Base-by-base conservation (phyloP, 768 basidiomycete genomes). In the Auricularia sp. region DNA sequence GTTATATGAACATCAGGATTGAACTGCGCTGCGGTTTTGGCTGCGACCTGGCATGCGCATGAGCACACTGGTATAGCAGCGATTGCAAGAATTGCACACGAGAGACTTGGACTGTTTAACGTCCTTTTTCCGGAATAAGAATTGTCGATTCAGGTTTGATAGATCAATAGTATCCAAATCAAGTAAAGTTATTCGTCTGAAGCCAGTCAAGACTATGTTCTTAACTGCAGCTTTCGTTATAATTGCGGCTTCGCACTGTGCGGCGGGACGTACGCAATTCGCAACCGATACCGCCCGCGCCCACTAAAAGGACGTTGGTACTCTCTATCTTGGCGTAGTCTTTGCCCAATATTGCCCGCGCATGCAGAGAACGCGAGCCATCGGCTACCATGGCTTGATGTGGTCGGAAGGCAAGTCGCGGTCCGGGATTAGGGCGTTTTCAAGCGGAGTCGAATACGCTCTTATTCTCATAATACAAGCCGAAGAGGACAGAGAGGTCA, bases 101-200 rank as follows among this genome's bases (percentile, higher is more conserved):
- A 95, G 72, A 2, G 96, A 91, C 78, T 99, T 99, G 70, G 94
- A 89, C 71, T 97, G 91, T 73, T 97, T 97, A 64, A 99, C 90
- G 71, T 98, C 94, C 72, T 96, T 96, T 77, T 98, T 98, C 67
- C 85, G 84, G 78, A 99, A 99, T 47, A 99, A 79, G 74, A 98
- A 99, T 71, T 98, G 96, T 24, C 96, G 84, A 72, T 99, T 99
- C 63, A 98, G 80, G 74, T 99, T 99, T 61, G 94, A 96, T 54
- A 99, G 81, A 80, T 99, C 96, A 74, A 99, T 99, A 21, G 96
- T 99, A 76, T 99, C 96, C 68, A 99, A 82, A 77, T 99, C 96
- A 65, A 99, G 81, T 62, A 97, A 83, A 0, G 94, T 94, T 67
- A 97, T 96, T 72, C 89, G 81, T 21, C 91, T 91, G 70, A 98